Evolutionary conservation across 228 moss, liverwort and hornwort genomes (phyloP).

Genomic region (Sphagnum magellanicum): DNA sequence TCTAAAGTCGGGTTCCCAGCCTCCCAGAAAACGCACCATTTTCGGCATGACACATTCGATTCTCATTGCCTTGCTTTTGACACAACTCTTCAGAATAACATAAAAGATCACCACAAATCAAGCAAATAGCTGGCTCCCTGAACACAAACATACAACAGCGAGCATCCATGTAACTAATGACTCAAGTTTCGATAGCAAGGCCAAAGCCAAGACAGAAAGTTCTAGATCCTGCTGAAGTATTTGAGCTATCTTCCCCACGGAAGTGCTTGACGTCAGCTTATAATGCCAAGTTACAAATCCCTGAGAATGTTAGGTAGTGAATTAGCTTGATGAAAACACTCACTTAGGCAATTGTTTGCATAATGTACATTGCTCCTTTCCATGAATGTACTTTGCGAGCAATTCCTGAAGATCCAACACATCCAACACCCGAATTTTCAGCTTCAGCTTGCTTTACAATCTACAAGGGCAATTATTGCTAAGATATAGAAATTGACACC

Average conservation of each 20-base stretch:
- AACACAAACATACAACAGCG: constrained; percentile 1
- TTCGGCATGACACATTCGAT: constrained; percentile 81
- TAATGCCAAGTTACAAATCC: background rate
- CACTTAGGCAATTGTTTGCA: too few species aligned
- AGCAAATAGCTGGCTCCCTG: constrained; percentile 85
- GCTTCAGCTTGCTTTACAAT: too few species aligned
- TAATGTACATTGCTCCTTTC: too few species aligned
- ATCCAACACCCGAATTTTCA: too few species aligned
- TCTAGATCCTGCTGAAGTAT: background rate
- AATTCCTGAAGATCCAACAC: too few species aligned
- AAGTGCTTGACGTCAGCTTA: background rate
- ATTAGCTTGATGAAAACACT: background rate
- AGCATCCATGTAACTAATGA: too few species aligned
- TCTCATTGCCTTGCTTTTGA: constrained; percentile 29
- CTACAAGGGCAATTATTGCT: too few species aligned
- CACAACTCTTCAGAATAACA: constrained; percentile 63
- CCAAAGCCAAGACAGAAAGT: background rate
- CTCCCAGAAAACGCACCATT: constrained; percentile 27
- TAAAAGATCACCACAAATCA: constrained; percentile 64
- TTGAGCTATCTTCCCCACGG: background rate
- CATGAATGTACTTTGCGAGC: too few species aligned
- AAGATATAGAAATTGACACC: too few species aligned
- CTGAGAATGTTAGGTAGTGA: background rate
- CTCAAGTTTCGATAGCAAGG: too few species aligned
- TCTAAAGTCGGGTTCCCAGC: background rate